phyloP scores from a whole-genome alignment of 1,139 yeast species.

The Saccharomyces hybrid region DNA sequence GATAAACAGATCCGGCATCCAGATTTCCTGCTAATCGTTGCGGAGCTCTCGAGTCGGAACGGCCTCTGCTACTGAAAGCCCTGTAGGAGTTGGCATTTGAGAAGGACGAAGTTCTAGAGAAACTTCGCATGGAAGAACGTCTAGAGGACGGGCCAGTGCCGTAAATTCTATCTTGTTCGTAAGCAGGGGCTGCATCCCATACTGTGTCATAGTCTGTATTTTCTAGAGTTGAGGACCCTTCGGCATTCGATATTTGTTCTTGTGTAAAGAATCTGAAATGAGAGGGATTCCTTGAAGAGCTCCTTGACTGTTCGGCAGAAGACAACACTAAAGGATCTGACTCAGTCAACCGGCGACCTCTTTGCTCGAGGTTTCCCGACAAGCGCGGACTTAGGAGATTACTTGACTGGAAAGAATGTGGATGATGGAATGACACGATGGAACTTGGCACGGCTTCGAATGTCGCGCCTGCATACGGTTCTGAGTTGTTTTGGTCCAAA shows the following conservation, averaged over 20 bases:
- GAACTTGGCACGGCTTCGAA: constrained; percentile 87
- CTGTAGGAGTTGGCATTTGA: constrained; percentile 5
- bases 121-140: constrained; percentile 23
- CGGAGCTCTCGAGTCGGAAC: constrained; percentile 1
- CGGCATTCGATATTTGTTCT: constrained; percentile 78
- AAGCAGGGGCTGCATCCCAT: constrained; percentile 51
- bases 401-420: constrained; percentile 35
- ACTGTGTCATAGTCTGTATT: constrained; percentile 54
- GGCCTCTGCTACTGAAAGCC: neutral
- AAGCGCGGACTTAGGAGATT: constrained; percentile 20
- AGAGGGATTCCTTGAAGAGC: constrained; percentile 28
- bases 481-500: constrained; percentile 38
- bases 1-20: neutral
- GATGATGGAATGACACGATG: constrained; percentile 77
- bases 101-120: constrained; percentile 11
- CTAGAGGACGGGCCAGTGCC: constrained; percentile 28
- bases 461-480: constrained; percentile 86
- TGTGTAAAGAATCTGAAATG: constrained; percentile 72
- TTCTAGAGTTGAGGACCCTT: constrained; percentile 71
- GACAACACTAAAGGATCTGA: constrained; percentile 13
- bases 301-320: constrained; percentile 16
- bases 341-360: constrained; percentile 6
- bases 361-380: constrained; percentile 1
- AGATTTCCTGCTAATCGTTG: neutral
- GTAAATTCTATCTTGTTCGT: constrained; percentile 37